Conservation (phyloP, 495 filamentous ascomycete genomes). For the Podospora pseudocomata region DNA sequence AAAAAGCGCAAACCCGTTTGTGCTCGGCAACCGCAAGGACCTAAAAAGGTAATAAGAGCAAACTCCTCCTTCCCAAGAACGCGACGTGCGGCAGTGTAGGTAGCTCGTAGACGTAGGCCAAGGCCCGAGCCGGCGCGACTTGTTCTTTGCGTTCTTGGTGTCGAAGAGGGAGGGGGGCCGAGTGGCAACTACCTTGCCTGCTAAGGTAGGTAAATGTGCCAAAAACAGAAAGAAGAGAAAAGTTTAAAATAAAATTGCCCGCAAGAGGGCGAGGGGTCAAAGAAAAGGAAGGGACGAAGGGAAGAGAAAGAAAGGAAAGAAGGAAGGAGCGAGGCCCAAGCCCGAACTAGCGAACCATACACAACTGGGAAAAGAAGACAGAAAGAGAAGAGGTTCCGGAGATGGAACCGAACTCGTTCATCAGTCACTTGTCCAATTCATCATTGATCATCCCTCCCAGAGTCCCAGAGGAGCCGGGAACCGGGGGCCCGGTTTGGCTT, state of each 20-base stretch:
- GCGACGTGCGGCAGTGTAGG: neutral
- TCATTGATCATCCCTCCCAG: neutral
- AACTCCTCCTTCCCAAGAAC: neutral
- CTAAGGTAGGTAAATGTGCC: neutral
- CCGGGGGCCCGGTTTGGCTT: neutral
- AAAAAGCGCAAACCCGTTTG: neutral
- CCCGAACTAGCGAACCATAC: neutral
- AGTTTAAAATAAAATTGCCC: neutral
- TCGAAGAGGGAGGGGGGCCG: neutral
- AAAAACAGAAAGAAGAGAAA: neutral
- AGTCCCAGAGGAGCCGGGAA: neutral
- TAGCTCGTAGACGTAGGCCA: neutral
- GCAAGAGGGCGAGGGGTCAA: neutral
- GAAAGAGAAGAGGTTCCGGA: neutral
- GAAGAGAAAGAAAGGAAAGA: neutral
- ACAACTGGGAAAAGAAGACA: neutral
- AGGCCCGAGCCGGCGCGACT: neutral
- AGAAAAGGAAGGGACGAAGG: neutral
- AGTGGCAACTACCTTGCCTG: neutral
- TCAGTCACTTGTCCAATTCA: neutral
- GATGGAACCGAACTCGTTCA: neutral
- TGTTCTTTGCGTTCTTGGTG: neutral
- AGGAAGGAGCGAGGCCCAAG: neutral
- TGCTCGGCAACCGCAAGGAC: neutral
- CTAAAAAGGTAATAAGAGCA: neutral